These are phyloP conservation scores for Fraxinus ornus DNA, from an alignment of 305 asterid species.

Conservation along the genomic window DNA sequence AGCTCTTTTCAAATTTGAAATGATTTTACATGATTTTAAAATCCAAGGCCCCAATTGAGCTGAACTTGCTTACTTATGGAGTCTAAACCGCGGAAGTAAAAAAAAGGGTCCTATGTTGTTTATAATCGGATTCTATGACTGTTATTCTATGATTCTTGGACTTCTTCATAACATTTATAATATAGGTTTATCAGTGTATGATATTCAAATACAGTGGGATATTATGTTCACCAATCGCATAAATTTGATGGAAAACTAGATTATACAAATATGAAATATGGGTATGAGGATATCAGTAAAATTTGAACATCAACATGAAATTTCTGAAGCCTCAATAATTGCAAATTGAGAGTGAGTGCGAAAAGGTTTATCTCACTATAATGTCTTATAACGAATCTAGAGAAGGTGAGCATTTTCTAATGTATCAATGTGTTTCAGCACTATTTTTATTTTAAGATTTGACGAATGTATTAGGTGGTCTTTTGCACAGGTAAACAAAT, in stretches of 20 bases:
- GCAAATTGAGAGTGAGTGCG: neutral
- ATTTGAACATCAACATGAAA: neutral
- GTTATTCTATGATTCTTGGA: neutral
- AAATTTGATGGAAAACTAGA: neutral
- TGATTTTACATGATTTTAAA: neutral
- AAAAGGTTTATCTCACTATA: neutral
- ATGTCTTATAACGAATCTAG: neutral
- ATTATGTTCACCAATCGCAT: neutral
- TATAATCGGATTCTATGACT: neutral
- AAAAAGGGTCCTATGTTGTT: neutral
- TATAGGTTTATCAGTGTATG: neutral
- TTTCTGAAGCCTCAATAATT: neutral
- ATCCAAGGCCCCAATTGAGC: neutral
- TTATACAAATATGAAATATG: neutral
- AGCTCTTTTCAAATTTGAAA: neutral
- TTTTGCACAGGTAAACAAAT: neutral
- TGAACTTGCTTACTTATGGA: neutral
- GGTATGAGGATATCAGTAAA: neutral
- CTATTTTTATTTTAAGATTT: neutral
- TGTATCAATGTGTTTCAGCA: neutral
- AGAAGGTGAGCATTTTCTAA: neutral
- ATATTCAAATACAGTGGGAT: neutral
- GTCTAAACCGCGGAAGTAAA: neutral
- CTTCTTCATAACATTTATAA: neutral
- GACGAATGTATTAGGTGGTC: neutral